Base-by-base conservation (phyloP, 495 filamentous ascomycete species). In the Penicillium argentinense region DNA sequence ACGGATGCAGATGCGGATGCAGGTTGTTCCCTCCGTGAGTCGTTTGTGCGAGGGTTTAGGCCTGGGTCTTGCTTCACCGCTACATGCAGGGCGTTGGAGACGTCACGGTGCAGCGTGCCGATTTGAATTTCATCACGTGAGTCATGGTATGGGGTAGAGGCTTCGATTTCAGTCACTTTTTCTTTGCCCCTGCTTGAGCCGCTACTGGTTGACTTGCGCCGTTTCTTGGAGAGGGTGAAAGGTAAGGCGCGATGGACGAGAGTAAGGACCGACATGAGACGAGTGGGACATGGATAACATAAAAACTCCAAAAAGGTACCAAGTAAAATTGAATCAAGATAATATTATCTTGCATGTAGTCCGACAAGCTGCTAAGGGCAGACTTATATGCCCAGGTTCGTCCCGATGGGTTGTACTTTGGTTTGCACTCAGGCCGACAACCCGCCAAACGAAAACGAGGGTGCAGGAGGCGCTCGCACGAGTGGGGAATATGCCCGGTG, bases 171-270 rank as follows among this genome's bases (percentile, higher is more conserved):
- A 9, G 17, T 16, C 2, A 44, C 51, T 14, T 52, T 60, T 34
- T 45, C 36, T 54, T 62, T 62, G 36, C 44, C 54, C 45, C 48
- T 59, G 29, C 39, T 53, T 27, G 42, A 39, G 2, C 16, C 9
- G 16, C 9, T 9, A 18, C 17, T 42, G 27, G 49, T 25, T 22
- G 50, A 54, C 1, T 21, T n/a, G n/a, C 48, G 26, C 16, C 57
- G 51, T 29, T 45, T 58, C 57, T 54, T 61, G 27, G 39, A 34
- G 23, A 60, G 51, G 5, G 50, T 38, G 9, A 60, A 51, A 5
- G 53, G 57, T 4, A 63, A 48, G 36, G 57, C 57, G 12, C 60
- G 60, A 18, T 61, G 43, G 40, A 63, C 57, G 18, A 58, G 29
- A 27, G 60, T 54, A 14, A 61, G 36, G n/a, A 57, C 48, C n/a